Conservation (phyloP, 1,284 basidiomycete species). For the Ceratobasidium sp. region DNA sequence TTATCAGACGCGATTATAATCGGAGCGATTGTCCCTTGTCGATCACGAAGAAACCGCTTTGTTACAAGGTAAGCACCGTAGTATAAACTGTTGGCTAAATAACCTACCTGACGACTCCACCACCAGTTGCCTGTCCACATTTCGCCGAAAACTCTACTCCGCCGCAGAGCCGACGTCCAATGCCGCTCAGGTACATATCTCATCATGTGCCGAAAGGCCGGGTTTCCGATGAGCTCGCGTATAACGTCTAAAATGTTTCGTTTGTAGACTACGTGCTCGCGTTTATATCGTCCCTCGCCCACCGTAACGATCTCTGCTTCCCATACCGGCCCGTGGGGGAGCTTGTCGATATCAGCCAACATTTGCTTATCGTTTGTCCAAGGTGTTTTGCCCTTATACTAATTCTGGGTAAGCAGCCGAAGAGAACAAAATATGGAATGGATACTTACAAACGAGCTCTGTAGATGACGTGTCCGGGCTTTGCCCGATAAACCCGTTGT, state of each 20-base stretch:
- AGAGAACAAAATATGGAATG: no score
- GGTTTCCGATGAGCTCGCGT: constrained; percentile 18
- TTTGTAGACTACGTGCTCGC: background rate
- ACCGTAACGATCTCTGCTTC: background rate
- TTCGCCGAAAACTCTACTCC: constrained; percentile 15
- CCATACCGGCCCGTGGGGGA: constrained; percentile 21
- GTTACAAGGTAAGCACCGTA: background rate
- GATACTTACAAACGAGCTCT: constrained; percentile 16
- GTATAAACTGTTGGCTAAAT: no score
- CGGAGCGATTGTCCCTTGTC: constrained; percentile 41
- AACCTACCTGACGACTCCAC: constrained; percentile 46
- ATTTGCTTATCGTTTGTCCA: constrained; percentile 1
- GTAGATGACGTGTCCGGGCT: background rate
- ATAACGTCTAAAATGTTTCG: constrained; percentile 2
- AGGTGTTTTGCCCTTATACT: constrained; percentile 19
- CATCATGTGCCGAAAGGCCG: background rate
- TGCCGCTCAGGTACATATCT: constrained; percentile 12
- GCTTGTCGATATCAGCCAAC: constrained; percentile 1
- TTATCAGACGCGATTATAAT: constrained; percentile 47
- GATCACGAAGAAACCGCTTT: constrained; percentile 29
- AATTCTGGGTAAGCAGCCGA: background rate
- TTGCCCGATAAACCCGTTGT: constrained; percentile 24
- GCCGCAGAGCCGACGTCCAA: background rate
- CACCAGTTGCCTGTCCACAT: constrained; percentile 48
- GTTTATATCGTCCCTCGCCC: background rate